Evolutionary conservation across 1,284 basidiomycete genomes (phyloP).

Genomic region (Fomitopsis schrenkii): DNA sequence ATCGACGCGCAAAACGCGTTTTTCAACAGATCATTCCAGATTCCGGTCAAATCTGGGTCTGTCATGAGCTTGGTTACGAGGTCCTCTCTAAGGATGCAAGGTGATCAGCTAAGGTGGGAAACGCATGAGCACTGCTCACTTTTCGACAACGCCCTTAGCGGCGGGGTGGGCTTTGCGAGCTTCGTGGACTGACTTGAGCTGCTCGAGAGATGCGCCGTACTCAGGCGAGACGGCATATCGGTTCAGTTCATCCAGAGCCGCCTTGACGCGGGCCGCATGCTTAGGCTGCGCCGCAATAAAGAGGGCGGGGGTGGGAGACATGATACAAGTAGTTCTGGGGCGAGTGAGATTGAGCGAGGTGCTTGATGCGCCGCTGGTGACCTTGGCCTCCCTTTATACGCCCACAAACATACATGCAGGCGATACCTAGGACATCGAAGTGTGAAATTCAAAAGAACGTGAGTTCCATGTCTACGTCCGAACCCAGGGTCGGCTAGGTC

Average conservation of each 20-base stretch:
- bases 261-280: not conserved
- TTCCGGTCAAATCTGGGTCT: slow-evolving; percentile 3
- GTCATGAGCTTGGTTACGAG: slow-evolving; percentile 3
- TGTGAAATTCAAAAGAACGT: too few relatives aligned
- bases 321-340: too few relatives aligned
- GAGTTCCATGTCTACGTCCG: too few relatives aligned
- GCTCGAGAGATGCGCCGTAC: slow-evolving; percentile 5
- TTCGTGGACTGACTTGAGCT: slow-evolving; percentile 1
- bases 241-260: slow-evolving; percentile 4
- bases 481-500: too few relatives aligned
- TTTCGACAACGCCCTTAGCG: not conserved
- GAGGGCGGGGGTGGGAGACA: not conserved
- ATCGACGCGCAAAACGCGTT: slow-evolving; percentile 4
- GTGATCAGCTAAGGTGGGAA: not conserved
- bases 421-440: too few relatives aligned
- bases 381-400: too few relatives aligned
- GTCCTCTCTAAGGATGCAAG: not conserved
- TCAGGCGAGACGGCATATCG: slow-evolving; percentile 2
- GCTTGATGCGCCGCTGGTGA: too few relatives aligned
- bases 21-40: slow-evolving; percentile 5
- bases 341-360: too few relatives aligned
- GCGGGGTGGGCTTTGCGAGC: not conserved
- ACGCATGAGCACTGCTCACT: not conserved
- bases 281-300: not conserved
- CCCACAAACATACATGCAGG: too few relatives aligned